phyloP scores from a whole-genome alignment of 2,329 filamentous ascomycete genomes.

The Ceratocystis cubensis region DNA sequence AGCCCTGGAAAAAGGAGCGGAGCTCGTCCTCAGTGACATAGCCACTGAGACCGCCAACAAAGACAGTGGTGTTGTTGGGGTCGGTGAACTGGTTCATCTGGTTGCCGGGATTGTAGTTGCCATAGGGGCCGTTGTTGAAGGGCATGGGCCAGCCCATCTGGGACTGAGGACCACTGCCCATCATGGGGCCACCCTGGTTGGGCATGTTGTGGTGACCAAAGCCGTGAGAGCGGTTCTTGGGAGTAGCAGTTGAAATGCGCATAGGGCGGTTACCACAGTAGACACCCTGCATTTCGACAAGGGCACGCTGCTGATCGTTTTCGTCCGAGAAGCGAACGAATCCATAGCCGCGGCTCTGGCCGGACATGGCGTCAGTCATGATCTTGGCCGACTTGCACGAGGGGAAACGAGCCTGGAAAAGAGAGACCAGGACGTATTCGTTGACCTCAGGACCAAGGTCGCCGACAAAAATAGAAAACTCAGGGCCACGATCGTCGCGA shows the following conservation, averaged over 20 bases:
- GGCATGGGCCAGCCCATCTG: conserved; percentile 34
- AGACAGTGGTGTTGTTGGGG: conserved; percentile 98
- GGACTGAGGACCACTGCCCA: conserved; percentile 33
- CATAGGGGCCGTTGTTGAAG: conserved; percentile 24
- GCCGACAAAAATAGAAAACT: conserved; percentile 95
- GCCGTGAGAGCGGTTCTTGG: conserved; percentile 62
- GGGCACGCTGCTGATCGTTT: conserved; percentile 85
- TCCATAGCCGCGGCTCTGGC: conserved; percentile 93
- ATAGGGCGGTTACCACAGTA: conserved; percentile 98
- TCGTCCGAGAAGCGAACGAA: conserved; percentile 97
- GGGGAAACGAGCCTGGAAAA: conserved; percentile 92
- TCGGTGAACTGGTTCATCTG: conserved; percentile 99
- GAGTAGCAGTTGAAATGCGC: conserved; percentile 94
- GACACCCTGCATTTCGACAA: conserved; percentile 97
- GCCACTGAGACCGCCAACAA: conserved; percentile 89
- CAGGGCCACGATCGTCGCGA: conserved; percentile 87
- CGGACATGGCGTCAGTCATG: conserved; percentile 97
- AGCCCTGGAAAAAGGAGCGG: conserved; percentile 99
- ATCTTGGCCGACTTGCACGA: conserved; percentile 99
- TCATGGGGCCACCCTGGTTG: conserved; percentile 33
- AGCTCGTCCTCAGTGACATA: conserved; percentile 99
- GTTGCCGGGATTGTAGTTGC: conserved; percentile 37
- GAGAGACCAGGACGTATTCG: conserved; percentile 90
- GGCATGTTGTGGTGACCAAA: conserved; percentile 32
- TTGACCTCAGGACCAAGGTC: conserved; percentile 97